A percentile compares a stretch with the other conserved stretches of the same genome.
Evolutionary conservation across 2,329 filamentous ascomycete species (phyloP).

Genomic region (Colletotrichum navitas): DNA sequence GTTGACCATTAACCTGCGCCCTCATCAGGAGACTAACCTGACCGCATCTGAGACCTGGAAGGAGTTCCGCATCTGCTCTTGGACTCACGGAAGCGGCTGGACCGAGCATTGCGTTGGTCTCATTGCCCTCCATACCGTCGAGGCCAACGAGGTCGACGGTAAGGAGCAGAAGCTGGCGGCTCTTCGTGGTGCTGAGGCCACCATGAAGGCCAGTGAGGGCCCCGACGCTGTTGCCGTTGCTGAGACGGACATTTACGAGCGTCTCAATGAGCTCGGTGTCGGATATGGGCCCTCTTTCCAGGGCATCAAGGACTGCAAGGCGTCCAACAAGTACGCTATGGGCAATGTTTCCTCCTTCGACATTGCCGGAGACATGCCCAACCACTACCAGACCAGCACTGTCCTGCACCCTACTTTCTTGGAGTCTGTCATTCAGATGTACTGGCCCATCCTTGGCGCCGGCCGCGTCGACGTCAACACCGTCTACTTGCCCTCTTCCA

Average conservation of each 20-base stretch:
- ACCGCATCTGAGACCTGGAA: constrained; percentile 62
- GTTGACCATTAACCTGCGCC: constrained; percentile 62
- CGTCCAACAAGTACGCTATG: constrained; percentile 43
- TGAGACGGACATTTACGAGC: constrained; percentile 58
- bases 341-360: constrained; percentile 37
- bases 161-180: constrained; percentile 45
- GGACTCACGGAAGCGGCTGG: constrained; percentile 65
- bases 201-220: constrained; percentile 48
- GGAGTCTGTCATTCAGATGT: constrained; percentile 45
- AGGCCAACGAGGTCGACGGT: constrained; percentile 57
- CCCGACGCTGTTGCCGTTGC: constrained; percentile 45
- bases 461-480: constrained; percentile 48
- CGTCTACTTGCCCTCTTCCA: constrained; percentile 51
- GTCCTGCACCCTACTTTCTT: constrained; percentile 44
- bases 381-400: constrained; percentile 42
- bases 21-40: constrained; percentile 55
- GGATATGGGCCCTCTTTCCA: constrained; percentile 66
- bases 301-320: constrained; percentile 60
- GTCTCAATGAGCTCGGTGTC: constrained; percentile 60
- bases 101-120: constrained; percentile 70
- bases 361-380: constrained; percentile 44
- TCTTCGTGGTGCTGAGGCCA: constrained; percentile 48
- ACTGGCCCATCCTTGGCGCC: constrained; percentile 51
- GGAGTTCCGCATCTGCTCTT: constrained; percentile 69
- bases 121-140: constrained; percentile 55